These are phyloP conservation scores for Jaltomata sinuosa DNA, from an alignment of 257 asterid species.

Conservation along the genomic window DNA sequence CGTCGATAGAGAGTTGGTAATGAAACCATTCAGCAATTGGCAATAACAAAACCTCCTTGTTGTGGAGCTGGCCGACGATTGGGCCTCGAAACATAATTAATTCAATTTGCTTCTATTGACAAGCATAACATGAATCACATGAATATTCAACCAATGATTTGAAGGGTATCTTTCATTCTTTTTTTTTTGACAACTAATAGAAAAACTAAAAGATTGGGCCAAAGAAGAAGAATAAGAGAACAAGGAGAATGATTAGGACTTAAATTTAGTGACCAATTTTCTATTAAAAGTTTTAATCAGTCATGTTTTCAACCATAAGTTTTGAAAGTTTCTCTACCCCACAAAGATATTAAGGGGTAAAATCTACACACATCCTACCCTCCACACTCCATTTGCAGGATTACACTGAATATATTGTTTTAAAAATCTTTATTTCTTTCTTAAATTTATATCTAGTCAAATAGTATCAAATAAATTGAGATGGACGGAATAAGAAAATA, in stretches of 20 bases:
- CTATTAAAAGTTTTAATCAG: background rate
- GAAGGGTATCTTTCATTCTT: background rate
- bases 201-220: background rate
- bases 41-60: no score
- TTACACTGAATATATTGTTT: no score
- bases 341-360: no score
- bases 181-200: background rate
- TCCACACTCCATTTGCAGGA: no score
- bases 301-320: background rate
- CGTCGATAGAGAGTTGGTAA: no score
- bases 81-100: background rate
- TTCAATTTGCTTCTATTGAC: background rate
- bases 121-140: background rate
- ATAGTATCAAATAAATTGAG: background rate
- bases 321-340: no score
- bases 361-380: no score
- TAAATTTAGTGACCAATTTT: background rate
- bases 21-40: no score
- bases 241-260: background rate
- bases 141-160: background rate
- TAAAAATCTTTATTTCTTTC: no score
- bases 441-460: background rate
- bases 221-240: background rate
- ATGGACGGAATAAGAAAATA: accelerated
- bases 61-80: no score